Evolutionary conservation across 1,284 basidiomycete genomes (phyloP).

Genomic region (Exsudoporus floridanus): DNA sequence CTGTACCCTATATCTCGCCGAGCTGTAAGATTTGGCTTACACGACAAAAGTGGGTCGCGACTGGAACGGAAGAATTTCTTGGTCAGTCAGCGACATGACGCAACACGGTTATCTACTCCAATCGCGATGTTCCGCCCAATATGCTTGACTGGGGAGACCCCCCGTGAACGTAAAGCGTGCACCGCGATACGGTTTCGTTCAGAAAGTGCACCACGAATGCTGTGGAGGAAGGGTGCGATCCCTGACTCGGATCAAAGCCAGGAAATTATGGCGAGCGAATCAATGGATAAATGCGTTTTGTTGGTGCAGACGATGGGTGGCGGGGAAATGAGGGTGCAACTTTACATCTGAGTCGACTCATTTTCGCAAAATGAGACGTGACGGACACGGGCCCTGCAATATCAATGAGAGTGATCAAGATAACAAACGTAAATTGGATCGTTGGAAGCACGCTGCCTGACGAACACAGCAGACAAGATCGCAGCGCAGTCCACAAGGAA

Average conservation of each 20-base stretch:
- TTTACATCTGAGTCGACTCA: constrained; percentile 1
- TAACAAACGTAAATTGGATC: constrained; percentile 25
- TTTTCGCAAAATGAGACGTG: constrained; percentile 19
- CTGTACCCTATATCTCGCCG: constrained; percentile 27
- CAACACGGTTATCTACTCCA: constrained; percentile 1
- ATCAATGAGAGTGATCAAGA: constrained; percentile 16
- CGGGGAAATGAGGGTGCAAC: constrained; percentile 7
- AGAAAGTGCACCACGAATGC: constrained; percentile 9
- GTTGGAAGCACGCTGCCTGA: constrained; percentile 25
- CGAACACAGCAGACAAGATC: constrained; percentile 3
- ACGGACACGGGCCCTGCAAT: constrained; percentile 6
- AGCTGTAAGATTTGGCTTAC: constrained; percentile 12
- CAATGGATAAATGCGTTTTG: constrained; percentile 8
- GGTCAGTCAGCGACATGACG: constrained; percentile 8
- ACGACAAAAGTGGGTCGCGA: constrained; percentile 10
- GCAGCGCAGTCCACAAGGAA: not conserved
- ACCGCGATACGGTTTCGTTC: constrained; percentile 13
- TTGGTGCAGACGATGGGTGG: constrained; percentile 1
- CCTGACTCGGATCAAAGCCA: constrained; percentile 31
- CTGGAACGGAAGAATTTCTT: constrained; percentile 18
- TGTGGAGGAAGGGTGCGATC: constrained; percentile 19
- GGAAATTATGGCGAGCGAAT: constrained; percentile 10
- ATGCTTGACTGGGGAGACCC: not conserved
- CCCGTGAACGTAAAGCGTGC: constrained; percentile 4
- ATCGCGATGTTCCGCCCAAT: constrained; percentile 19